A percentile compares a stretch with the other conserved stretches of the same genome.
These are phyloP conservation scores for Cordyceps pruinosa DNA, from an alignment of 2,329 filamentous ascomycete species.

Conservation along the genomic window DNA sequence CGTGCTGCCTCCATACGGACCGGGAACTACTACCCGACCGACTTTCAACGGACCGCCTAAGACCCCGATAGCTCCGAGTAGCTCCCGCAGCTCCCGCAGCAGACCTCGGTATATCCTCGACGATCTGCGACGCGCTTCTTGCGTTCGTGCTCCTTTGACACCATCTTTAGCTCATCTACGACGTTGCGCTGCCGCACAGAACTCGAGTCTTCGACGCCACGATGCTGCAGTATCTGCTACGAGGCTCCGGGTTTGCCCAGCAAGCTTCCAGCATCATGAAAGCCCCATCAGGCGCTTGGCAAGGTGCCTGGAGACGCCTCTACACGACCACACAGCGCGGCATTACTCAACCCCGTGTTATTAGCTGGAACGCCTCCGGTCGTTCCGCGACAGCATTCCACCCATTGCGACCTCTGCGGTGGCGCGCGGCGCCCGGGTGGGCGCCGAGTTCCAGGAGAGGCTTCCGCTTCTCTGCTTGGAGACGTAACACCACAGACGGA, in stretches of 20 bases:
- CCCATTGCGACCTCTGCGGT: not conserved
- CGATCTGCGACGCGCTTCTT: not conserved
- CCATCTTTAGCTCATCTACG: not conserved
- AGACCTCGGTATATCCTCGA: not conserved
- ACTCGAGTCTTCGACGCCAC: not conserved
- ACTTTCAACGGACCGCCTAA: not conserved
- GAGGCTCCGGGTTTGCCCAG: not conserved
- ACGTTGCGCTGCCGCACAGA: not conserved
- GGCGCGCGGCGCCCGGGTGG: not conserved
- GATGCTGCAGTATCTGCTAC: conserved; percentile 4
- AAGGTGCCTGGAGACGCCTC: conserved; percentile 8
- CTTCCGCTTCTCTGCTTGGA: conserved; percentile 30
- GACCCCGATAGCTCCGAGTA: conserved; percentile 12
- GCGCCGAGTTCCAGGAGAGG: conserved; percentile 19
- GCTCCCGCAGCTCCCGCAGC: not conserved
- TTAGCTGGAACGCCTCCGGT: not conserved
- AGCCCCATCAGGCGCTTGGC: conserved; percentile 1
- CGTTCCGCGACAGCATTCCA: not conserved
- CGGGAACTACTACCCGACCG: not conserved
- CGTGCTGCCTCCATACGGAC: not conserved
- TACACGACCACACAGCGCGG: not conserved
- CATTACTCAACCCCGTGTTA: not conserved
- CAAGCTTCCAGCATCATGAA: not conserved
- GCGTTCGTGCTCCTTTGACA: not conserved
- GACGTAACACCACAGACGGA: conserved; percentile 20